Base-by-base conservation (phyloP, 1,284 basidiomycete species). In the Microbotryum intermedium region DNA sequence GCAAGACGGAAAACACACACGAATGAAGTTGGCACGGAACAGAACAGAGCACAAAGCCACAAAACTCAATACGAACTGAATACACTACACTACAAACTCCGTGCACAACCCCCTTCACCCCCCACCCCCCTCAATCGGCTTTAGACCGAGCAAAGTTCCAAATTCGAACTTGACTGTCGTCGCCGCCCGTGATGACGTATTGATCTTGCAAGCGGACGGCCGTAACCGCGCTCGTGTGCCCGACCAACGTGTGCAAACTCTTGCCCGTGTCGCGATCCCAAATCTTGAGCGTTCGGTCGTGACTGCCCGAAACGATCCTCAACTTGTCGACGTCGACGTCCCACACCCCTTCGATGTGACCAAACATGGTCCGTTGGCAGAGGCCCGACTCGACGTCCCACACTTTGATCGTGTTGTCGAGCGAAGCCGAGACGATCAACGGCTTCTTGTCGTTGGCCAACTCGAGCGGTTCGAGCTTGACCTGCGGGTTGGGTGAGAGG, bases 341-440 rank as follows among this genome's bases (percentile, higher is more conserved):
- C 94, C 94, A 99, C 9, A 99, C 91, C 58, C 95, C 95, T 53
- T 72, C 70, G 50, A 77, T 75, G 63, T 95, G 92, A 0, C 94
- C 95, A 74, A 99, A 99, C 60, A 95, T 80, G 39, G 95, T 97
- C 69, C 83, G 80, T 53, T 83, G 78, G 50, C 86, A 83, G 68
- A 86, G 83, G 28, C 87, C 90, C 2, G 84, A 84, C 67, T 94
- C 89, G 47, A 97, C 84, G 72, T 97, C 92, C 95, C 95, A 99
- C 20, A 94, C 72, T 75, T 91, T 92, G 77, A 98, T 86, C 18
- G 92, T 97, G 73, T 97, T 97, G 74, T 98, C 94, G 64, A 97
- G 79, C 69, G 87, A 88, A 7, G 92, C 93, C 0, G 90, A 90
- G 60, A 95, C 84, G 57, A 98, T 81, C 18, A 94, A 77, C 3